Percentiles rank a stretch among this genome's conserved stretches.
phyloP scores from a whole-genome alignment of 352 stramenopile genomes.

The Elongisporangium undulatum region DNA sequence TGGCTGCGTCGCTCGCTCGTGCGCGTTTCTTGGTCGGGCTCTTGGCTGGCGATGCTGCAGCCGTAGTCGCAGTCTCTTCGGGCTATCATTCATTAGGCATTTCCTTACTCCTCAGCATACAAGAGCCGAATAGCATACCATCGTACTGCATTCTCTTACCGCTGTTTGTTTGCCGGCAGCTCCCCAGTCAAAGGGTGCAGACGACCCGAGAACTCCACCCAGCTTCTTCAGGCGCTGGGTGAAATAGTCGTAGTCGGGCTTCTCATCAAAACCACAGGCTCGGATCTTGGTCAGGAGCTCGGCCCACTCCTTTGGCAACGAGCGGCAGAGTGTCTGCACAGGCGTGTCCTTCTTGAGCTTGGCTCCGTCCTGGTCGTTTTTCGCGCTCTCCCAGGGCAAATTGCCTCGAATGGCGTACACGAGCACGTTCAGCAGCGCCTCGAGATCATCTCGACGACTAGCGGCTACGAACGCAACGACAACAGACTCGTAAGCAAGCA shows the following conservation, averaged over 20 bases:
- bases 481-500: slow-evolving; percentile 1
- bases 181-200: slow-evolving; percentile 44
- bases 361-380: slow-evolving; percentile 62
- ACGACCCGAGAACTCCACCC: slow-evolving; percentile 26
- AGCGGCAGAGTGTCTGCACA: slow-evolving; percentile 48
- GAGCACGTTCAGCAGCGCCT: slow-evolving; percentile 88
- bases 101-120: neutral
- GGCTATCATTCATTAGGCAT: neutral
- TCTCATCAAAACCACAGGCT: slow-evolving; percentile 60
- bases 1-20: slow-evolving; percentile 20
- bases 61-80: neutral
- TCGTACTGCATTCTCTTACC: neutral
- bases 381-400: slow-evolving; percentile 61
- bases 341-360: slow-evolving; percentile 61
- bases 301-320: slow-evolving; percentile 45
- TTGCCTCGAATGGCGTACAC: slow-evolving; percentile 83
- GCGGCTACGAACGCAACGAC: slow-evolving; percentile 33
- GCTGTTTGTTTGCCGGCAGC: neutral
- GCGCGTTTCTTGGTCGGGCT: slow-evolving; percentile 14
- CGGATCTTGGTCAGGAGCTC: slow-evolving; percentile 58
- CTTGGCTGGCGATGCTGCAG: slow-evolving; percentile 1
- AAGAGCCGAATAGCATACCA: neutral
- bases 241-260: slow-evolving; percentile 77
- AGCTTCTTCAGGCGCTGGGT: slow-evolving; percentile 44
- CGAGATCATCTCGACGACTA: slow-evolving; percentile 89